These are phyloP conservation scores for Helicostylum pulchrum DNA, from an alignment of 192 early-diverging fungal species.

Conservation along the genomic window DNA sequence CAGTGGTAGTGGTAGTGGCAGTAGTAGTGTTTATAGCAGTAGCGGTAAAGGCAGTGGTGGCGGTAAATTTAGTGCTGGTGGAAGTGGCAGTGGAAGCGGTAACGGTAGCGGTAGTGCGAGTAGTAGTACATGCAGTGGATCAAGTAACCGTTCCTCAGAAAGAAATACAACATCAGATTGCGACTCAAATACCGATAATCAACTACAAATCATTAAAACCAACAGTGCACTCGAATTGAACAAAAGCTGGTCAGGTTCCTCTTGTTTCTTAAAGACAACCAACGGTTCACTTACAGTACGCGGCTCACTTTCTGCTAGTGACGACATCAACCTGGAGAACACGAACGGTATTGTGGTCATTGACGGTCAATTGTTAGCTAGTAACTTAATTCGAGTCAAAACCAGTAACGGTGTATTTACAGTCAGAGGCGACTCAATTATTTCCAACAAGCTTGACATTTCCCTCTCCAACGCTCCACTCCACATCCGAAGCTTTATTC, in stretches of 20 bases:
- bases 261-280: not conserved
- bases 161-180: too few species aligned
- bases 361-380: not conserved
- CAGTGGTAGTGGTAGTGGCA: too few species aligned
- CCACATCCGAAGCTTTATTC: not conserved
- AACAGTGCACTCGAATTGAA: not conserved
- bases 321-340: not conserved
- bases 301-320: not conserved
- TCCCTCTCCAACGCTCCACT: not conserved
- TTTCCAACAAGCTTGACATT: not conserved
- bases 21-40: not conserved
- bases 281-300: not conserved
- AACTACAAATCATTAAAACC: not conserved
- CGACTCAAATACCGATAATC: too few species aligned
- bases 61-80: not conserved
- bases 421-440: not conserved
- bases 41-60: not conserved
- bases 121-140: not conserved
- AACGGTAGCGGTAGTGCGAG: not conserved
- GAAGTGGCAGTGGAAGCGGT: not conserved
- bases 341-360: not conserved
- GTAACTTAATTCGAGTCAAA: not conserved
- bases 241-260: not conserved
- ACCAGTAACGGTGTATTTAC: not conserved
- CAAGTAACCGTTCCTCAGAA: not conserved